Evolutionary conservation across 2,329 filamentous ascomycete species (phyloP).

Genomic region (Fusarium globosum): DNA sequence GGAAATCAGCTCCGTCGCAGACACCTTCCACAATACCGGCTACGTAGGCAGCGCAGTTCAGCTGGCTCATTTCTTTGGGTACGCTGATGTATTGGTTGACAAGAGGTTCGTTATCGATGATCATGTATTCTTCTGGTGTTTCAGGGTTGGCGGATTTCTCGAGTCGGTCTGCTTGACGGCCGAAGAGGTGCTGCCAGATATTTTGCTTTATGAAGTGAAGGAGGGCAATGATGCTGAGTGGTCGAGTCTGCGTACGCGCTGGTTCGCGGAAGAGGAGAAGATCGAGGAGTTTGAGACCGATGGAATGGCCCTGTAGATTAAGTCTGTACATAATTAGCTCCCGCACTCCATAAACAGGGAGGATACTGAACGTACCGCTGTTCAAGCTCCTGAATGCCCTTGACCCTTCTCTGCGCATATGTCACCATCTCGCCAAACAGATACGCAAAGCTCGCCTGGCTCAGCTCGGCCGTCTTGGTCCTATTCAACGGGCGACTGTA

Average conservation of each 20-base stretch:
- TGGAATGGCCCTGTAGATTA: constrained; percentile 90
- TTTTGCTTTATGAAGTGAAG: constrained; percentile 95
- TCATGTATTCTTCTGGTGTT: constrained; percentile 97
- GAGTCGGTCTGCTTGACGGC: constrained; percentile 88
- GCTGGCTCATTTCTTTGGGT: constrained; percentile 93
- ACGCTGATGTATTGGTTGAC: constrained; percentile 95
- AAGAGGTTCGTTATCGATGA: constrained; percentile 96
- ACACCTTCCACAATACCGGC: constrained; percentile 96
- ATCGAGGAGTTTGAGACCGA: constrained; percentile 94
- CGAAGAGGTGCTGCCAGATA: constrained; percentile 93
- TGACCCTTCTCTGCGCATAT: constrained; percentile 91
- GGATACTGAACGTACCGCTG: constrained; percentile 70
- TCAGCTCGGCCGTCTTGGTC: constrained; percentile 87
- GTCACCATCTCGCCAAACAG: constrained; percentile 96
- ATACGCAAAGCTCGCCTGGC: constrained; percentile 94
- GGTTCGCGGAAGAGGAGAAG: constrained; percentile 89
- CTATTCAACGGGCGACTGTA: constrained; percentile 96
- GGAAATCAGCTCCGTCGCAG: constrained; percentile 92
- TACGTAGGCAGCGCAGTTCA: constrained; percentile 96
- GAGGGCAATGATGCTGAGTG: constrained; percentile 88
- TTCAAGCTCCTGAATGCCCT: constrained; percentile 92
- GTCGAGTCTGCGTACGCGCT: constrained; percentile 76
- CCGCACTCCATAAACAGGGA: neutral
- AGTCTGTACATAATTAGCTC: constrained; percentile 63
- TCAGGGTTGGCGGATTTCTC: constrained; percentile 86